Evolutionary conservation across 1,139 yeast species (phyloP).

Genomic region (Zygoascus meyerae): DNA sequence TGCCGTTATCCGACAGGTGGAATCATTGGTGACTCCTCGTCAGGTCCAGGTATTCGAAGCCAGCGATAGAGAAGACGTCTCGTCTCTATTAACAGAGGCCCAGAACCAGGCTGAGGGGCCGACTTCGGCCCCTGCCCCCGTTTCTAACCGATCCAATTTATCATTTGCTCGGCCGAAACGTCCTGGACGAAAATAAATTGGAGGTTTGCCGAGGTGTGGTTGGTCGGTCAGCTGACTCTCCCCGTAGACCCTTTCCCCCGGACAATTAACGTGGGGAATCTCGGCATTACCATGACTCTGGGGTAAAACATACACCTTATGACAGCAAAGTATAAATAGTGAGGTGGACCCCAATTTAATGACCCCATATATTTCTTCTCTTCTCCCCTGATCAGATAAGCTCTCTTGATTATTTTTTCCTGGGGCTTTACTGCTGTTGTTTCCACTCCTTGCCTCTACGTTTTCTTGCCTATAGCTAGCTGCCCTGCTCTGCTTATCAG

Average conservation of each 20-base stretch:
- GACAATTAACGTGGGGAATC: conserved; percentile 8
- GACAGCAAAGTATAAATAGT: no score
- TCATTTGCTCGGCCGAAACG: conserved; percentile 33
- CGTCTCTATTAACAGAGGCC: conserved; percentile 12
- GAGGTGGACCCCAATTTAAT: no score
- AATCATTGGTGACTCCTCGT: conserved; percentile 16
- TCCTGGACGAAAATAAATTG: conserved; percentile 30
- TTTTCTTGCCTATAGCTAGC: no score
- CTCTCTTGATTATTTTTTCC: no score
- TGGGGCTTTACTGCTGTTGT: no score
- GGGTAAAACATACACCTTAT: conserved; percentile 1
- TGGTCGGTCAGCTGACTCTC: conserved; percentile 7
- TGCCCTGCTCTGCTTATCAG: no score
- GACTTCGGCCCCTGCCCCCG: background rate
- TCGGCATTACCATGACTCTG: conserved; percentile 5
- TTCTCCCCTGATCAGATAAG: no score
- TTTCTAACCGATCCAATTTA: background rate
- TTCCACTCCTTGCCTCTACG: no score
- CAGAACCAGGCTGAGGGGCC: background rate
- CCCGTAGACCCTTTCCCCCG: conserved; percentile 1
- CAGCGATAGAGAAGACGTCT: conserved; percentile 26
- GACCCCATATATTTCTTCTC: no score
- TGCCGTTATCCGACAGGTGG: conserved; percentile 53
- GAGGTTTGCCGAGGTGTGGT: conserved; percentile 3
- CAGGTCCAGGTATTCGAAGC: conserved; percentile 28